A percentile compares a stretch with the other conserved stretches of the same genome.
These are phyloP conservation scores for Saururus chinensis DNA, from an alignment of 164 flowering plant genomes.

Conservation along the genomic window DNA sequence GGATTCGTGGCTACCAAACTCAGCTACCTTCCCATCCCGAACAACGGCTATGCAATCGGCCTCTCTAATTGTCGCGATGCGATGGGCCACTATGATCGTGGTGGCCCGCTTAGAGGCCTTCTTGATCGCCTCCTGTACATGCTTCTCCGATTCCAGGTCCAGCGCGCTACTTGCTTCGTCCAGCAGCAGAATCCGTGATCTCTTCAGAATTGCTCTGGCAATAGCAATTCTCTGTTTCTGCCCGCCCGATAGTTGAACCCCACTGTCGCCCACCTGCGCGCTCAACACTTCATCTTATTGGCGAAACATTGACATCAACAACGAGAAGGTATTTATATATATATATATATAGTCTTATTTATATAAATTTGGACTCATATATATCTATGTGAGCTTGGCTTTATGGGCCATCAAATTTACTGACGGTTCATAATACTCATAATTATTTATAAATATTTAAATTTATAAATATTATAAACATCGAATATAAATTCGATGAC, in stretches of 20 bases:
- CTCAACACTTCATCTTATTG: not conserved
- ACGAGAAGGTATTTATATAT: no score
- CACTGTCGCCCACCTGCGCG: conserved; percentile 60
- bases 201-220: conserved; percentile 62
- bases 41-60: conserved; percentile 54
- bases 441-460: no score
- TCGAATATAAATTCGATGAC: no score
- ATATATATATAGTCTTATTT: no score
- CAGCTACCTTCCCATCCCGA: conserved; percentile 35
- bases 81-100: conserved; percentile 59
- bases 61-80: conserved; percentile 58
- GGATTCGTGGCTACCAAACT: conserved; percentile 52
- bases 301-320: no score
- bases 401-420: no score
- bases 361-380: no score
- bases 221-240: conserved; percentile 73
- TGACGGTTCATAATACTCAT: no score
- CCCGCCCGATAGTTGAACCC: conserved; percentile 70
- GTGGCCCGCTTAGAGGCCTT: conserved; percentile 37
- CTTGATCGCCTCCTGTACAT: conserved; percentile 51
- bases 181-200: conserved; percentile 40
- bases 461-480: no score
- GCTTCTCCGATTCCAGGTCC: conserved; percentile 70
- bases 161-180: conserved; percentile 81
- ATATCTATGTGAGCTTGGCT: no score